Percentiles rank a stretch among this genome's conserved stretches.
These are phyloP conservation scores for Salix koriyanagi DNA, from an alignment of 345 rosid genomes.

Conservation along the genomic window DNA sequence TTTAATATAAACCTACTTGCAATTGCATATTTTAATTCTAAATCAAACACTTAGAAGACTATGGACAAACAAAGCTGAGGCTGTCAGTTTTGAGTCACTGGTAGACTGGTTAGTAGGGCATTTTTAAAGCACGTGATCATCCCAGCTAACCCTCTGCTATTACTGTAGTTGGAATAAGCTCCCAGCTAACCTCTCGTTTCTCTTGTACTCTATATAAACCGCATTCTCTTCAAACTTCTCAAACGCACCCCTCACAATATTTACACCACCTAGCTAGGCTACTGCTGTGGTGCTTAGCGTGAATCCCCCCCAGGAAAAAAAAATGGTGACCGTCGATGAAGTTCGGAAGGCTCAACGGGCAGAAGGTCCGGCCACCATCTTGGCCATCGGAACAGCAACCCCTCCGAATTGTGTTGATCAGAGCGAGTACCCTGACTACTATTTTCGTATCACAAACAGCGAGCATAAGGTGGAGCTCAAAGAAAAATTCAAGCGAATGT, in stretches of 20 bases:
- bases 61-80: no score
- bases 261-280: no score
- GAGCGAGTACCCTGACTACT: slow-evolving; percentile 43
- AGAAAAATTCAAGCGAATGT: slow-evolving; percentile 56
- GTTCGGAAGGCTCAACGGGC: slow-evolving; percentile 39
- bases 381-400: slow-evolving; percentile 53
- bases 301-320: neutral
- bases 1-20: no score
- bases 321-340: slow-evolving; percentile 42
- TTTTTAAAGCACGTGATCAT: neutral
- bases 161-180: neutral
- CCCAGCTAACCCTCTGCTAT: neutral
- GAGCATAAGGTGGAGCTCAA: slow-evolving; percentile 51
- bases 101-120: neutral
- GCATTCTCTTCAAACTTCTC: neutral
- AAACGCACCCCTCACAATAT: neutral
- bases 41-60: no score
- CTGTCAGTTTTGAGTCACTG: neutral
- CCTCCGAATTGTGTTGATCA: slow-evolving; percentile 46
- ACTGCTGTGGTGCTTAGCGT: neutral
- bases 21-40: no score
- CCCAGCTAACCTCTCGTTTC: neutral
- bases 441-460: slow-evolving; percentile 51
- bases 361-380: slow-evolving; percentile 44
- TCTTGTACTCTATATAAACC: neutral